phyloP scores from a whole-genome alignment of 345 rosid genomes.

The Fremontodendron californicum region DNA sequence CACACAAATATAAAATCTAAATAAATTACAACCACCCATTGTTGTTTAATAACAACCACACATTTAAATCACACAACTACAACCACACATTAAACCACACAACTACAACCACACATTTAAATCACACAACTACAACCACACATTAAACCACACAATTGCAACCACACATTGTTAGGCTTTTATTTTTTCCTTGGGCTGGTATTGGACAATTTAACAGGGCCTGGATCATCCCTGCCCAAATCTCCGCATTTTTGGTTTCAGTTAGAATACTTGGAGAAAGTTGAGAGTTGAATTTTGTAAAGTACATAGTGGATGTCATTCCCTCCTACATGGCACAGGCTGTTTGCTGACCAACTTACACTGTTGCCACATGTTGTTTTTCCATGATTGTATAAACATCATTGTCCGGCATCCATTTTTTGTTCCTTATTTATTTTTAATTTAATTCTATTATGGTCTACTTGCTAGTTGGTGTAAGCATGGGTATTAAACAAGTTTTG shows the following conservation, averaged over 20 bases:
- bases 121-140: too few relatives aligned
- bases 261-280: not conserved
- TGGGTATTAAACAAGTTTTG: conserved; percentile 3
- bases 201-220: too few relatives aligned
- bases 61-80: too few relatives aligned
- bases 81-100: too few relatives aligned
- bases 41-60: too few relatives aligned
- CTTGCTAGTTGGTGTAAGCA: conserved; percentile 14
- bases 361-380: not conserved
- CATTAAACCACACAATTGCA: too few relatives aligned
- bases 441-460: conserved; percentile 1
- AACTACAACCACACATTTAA: too few relatives aligned
- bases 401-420: not conserved
- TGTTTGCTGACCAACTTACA: not conserved
- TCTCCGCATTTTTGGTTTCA: not conserved
- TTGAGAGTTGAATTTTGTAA: not conserved
- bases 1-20: too few relatives aligned
- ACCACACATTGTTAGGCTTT: too few relatives aligned
- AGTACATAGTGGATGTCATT: not conserved
- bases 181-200: too few relatives aligned
- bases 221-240: not conserved
- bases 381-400: conserved; percentile 4
- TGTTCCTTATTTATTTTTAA: not conserved
- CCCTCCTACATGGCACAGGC: not conserved
- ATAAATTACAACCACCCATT: too few relatives aligned